Conservation (phyloP, 441 rosid genomes). For the Jatropha podagrica region DNA sequence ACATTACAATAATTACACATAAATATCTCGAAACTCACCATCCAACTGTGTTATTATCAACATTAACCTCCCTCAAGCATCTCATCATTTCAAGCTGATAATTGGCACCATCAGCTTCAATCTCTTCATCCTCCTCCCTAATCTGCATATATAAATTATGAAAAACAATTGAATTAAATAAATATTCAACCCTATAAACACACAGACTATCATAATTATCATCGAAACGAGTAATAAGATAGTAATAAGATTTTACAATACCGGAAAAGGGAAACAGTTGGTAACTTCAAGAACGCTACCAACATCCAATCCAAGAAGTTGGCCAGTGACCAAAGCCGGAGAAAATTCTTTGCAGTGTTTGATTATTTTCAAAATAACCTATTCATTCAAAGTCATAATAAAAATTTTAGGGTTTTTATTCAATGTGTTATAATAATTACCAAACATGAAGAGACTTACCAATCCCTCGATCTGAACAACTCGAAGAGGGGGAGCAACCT, state of each 20-base stretch:
- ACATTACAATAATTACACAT: too few species aligned
- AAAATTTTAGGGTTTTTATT: background rate
- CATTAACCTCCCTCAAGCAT: slow-evolving; percentile 95
- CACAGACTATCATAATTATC: background rate
- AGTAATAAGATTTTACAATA: slow-evolving; percentile 21
- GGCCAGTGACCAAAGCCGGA: slow-evolving; percentile 90
- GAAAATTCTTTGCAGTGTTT: slow-evolving; percentile 97
- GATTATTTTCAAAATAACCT: slow-evolving; percentile 89
- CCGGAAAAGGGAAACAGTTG: slow-evolving; percentile 97
- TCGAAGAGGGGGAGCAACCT: slow-evolving; percentile 79
- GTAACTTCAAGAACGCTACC: slow-evolving; percentile 97
- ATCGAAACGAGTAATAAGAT: background rate
- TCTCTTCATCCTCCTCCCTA: slow-evolving; percentile 91
- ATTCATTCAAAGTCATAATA: slow-evolving; percentile 10
- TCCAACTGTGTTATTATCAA: slow-evolving; percentile 96
- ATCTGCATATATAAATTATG: slow-evolving; percentile 32
- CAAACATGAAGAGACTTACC: slow-evolving; percentile 33
- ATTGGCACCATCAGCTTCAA: slow-evolving; percentile 97
- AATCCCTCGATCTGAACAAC: slow-evolving; percentile 98
- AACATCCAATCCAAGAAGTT: slow-evolving; percentile 94
- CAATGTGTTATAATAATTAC: background rate
- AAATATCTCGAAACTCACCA: slow-evolving; percentile 47
- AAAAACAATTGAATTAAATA: background rate
- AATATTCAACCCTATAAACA: too few species aligned
- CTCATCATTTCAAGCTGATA: slow-evolving; percentile 99